phyloP scores from a whole-genome alignment of 2,329 filamentous ascomycete species.

The Mycosphaerelloides madeirae region DNA sequence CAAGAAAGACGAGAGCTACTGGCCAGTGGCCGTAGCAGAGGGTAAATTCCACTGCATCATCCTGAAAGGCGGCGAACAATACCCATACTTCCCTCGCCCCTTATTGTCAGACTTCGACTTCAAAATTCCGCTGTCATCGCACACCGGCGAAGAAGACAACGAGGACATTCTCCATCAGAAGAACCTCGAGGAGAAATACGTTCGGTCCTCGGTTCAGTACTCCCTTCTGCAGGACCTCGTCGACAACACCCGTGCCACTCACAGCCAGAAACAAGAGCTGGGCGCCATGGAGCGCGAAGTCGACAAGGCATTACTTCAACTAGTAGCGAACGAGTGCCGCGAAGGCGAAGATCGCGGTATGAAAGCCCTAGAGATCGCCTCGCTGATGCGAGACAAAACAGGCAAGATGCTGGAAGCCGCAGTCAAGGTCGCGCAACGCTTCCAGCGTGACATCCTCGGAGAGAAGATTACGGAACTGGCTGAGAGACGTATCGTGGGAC shows the following conservation, averaged over 20 bases:
- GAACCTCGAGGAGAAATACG: slow-evolving; percentile 73
- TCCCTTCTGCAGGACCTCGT: slow-evolving; percentile 72
- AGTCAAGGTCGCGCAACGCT: slow-evolving; percentile 80
- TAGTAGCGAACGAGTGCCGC: slow-evolving; percentile 83
- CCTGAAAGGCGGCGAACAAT: slow-evolving; percentile 87
- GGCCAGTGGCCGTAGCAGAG: slow-evolving; percentile 88
- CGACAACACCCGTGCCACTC: slow-evolving; percentile 60
- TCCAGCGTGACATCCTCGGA: slow-evolving; percentile 71
- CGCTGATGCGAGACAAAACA: slow-evolving; percentile 74
- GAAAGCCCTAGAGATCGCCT: slow-evolving; percentile 87
- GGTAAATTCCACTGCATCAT: slow-evolving; percentile 98
- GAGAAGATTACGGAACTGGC: slow-evolving; percentile 88
- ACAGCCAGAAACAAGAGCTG: slow-evolving; percentile 62
- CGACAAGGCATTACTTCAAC: slow-evolving; percentile 83
- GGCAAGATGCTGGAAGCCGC: slow-evolving; percentile 91
- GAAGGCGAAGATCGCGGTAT: slow-evolving; percentile 91
- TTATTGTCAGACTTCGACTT: slow-evolving; percentile 93
- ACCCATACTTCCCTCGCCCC: slow-evolving; percentile 88
- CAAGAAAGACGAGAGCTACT: slow-evolving; percentile 84
- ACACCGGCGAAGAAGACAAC: slow-evolving; percentile 41
- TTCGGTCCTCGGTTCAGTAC: slow-evolving; percentile 67
- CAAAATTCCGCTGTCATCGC: slow-evolving; percentile 68
- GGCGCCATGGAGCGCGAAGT: slow-evolving; percentile 73
- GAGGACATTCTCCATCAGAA: slow-evolving; percentile 42
- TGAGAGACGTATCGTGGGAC: slow-evolving; percentile 61